phyloP scores from a whole-genome alignment of 164 flowering plant species.

The Cinnamomum chago region DNA sequence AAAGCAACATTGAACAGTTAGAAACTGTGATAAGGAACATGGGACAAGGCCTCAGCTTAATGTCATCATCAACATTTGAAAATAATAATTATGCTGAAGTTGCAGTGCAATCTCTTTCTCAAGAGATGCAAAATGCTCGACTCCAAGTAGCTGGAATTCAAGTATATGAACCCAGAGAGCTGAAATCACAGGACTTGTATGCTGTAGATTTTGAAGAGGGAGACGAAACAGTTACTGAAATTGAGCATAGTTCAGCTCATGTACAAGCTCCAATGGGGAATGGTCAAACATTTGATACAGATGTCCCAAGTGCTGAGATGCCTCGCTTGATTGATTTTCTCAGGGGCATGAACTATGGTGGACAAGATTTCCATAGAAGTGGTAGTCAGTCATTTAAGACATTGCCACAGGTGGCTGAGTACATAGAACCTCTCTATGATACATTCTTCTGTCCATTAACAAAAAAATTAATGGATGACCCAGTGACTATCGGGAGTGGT shows the following conservation, averaged over 20 bases:
- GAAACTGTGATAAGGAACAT: constrained; percentile 37
- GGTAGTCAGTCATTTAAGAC: constrained; percentile 21
- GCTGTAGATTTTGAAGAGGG: constrained; percentile 5
- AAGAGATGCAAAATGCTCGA: constrained; percentile 48
- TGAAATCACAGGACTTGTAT: neutral
- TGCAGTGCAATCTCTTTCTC: constrained; percentile 45
- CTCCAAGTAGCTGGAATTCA: constrained; percentile 20
- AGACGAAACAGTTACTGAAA: constrained; percentile 21
- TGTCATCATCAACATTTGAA: constrained; percentile 39
- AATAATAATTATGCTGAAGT: constrained; percentile 43
- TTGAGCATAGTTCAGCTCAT: constrained; percentile 44
- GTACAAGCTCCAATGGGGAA: constrained; percentile 23
- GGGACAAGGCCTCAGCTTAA: constrained; percentile 44
- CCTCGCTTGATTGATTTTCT: constrained; percentile 19
- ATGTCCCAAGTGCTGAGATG: neutral
- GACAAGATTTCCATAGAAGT: constrained; percentile 11
- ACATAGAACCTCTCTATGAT: constrained; percentile 57
- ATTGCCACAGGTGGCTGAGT: constrained; percentile 36
- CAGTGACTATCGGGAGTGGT: constrained; percentile 69
- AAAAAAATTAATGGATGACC: constrained; percentile 68
- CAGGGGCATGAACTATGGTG: constrained; percentile 18
- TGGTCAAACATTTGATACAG: constrained; percentile 14
- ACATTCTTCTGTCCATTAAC: constrained; percentile 74
- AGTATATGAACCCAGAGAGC: constrained; percentile 10
- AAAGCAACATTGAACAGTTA: constrained; percentile 30